Percentiles rank a stretch among this genome's conserved stretches.
Evolutionary conservation across 2,329 filamentous ascomycete species (phyloP).

Genomic region (Cercospora zeae-maydis): DNA sequence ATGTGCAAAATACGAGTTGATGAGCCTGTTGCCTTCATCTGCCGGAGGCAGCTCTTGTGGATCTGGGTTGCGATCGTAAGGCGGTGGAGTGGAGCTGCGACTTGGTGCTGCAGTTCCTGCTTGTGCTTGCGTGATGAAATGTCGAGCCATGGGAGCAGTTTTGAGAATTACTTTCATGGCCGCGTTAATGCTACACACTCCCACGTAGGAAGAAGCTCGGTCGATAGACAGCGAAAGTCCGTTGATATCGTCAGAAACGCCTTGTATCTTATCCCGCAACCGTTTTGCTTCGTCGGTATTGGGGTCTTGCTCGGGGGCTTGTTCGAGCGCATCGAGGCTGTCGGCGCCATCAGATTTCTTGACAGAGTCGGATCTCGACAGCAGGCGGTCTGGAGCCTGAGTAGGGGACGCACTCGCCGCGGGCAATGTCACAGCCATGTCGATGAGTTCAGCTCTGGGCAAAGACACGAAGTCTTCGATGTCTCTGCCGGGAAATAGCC

Average conservation of each 20-base stretch:
- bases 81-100: slow-evolving; percentile 28
- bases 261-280: slow-evolving; percentile 42
- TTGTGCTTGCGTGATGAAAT: slow-evolving; percentile 27
- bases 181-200: slow-evolving; percentile 34
- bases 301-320: slow-evolving; percentile 62
- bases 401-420: slow-evolving; percentile 37
- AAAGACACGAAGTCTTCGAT: slow-evolving; percentile 41
- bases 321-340: slow-evolving; percentile 61
- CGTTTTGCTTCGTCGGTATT: slow-evolving; percentile 62
- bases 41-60: slow-evolving; percentile 28
- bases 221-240: slow-evolving; percentile 34
- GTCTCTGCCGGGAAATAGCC: slow-evolving; percentile 43
- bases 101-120: slow-evolving; percentile 31
- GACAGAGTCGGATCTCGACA: slow-evolving; percentile 27
- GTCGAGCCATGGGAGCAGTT: slow-evolving; percentile 29
- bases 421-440: slow-evolving; percentile 44
- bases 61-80: slow-evolving; percentile 22
- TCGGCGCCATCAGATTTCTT: slow-evolving; percentile 48
- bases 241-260: slow-evolving; percentile 38
- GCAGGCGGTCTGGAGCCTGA: slow-evolving; percentile 9
- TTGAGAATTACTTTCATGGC: slow-evolving; percentile 36
- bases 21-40: slow-evolving; percentile 30
- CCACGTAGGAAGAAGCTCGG: slow-evolving; percentile 33
- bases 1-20: slow-evolving; percentile 35
- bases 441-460: slow-evolving; percentile 45